These are phyloP conservation scores for Diospyros kaki DNA, from an alignment of 148 eudicot species.

Conservation along the genomic window DNA sequence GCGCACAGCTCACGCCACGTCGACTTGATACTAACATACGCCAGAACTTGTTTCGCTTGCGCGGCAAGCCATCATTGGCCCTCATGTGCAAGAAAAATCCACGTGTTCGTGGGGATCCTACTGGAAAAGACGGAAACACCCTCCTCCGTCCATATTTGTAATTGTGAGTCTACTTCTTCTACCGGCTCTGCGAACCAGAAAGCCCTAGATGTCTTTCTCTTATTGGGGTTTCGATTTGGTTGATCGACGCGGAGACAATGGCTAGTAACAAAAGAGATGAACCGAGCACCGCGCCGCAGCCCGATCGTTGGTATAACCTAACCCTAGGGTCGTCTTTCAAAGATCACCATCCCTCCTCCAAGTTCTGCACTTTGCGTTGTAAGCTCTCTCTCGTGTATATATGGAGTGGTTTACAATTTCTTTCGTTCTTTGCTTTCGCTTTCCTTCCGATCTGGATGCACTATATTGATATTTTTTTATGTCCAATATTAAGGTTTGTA, in stretches of 20 bases:
- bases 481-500: background rate
- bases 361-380: slow-evolving; percentile 92
- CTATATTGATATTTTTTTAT: background rate
- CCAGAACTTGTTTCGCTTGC: no score
- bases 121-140: no score
- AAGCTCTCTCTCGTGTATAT: slow-evolving; percentile 12
- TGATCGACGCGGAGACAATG: slow-evolving; percentile 13
- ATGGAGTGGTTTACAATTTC: background rate
- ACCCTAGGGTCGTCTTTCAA: slow-evolving; percentile 87
- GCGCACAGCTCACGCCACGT: no score
- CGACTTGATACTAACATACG: no score
- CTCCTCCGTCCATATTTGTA: no score
- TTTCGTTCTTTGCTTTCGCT: background rate
- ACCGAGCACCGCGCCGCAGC: slow-evolving; percentile 59
- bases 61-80: no score
- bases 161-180: no score
- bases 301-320: slow-evolving; percentile 81
- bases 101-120: no score
- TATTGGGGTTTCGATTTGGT: no score
- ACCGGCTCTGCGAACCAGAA: no score
- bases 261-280: slow-evolving; percentile 44
- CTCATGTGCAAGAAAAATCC: no score
- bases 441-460: background rate
- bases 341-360: slow-evolving; percentile 71
- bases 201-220: no score